phyloP scores from a whole-genome alignment of 2,329 filamentous ascomycete genomes.

The Cercospora sp. region DNA sequence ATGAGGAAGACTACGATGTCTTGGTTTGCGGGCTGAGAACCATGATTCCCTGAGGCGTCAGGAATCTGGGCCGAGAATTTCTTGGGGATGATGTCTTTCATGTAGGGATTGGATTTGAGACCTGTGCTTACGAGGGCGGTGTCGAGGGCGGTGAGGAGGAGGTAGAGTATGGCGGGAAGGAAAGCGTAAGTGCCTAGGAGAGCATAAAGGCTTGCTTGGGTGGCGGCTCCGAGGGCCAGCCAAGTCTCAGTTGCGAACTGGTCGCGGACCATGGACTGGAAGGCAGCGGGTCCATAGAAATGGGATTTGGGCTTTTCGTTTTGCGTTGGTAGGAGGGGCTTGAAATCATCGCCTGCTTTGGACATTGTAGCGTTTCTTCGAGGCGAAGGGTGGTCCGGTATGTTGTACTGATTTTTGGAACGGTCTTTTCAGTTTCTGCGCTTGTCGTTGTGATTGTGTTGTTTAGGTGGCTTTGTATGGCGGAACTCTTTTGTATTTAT shows the following conservation, averaged over 20 bases:
- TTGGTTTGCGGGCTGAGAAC: constrained; percentile 34
- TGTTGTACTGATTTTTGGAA: too few relatives aligned
- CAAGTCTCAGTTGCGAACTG: constrained; percentile 45
- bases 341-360: constrained; percentile 16
- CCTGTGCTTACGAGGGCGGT: constrained; percentile 39
- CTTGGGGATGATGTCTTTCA: constrained; percentile 38
- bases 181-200: constrained; percentile 41
- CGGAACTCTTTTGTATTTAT: not conserved
- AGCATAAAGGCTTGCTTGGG: constrained; percentile 42
- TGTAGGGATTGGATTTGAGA: constrained; percentile 42
- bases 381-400: not conserved
- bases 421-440: too few relatives aligned
- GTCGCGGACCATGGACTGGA: constrained; percentile 35
- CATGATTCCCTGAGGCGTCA: constrained; percentile 36
- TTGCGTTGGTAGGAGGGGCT: constrained; percentile 20
- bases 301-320: constrained; percentile 14
- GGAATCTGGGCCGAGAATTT: constrained; percentile 45
- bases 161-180: constrained; percentile 37
- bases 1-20: constrained; percentile 44
- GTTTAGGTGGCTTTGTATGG: not conserved
- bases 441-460: not conserved
- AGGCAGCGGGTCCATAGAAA: constrained; percentile 20
- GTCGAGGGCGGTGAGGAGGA: constrained; percentile 40
- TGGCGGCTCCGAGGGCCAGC: constrained; percentile 44
- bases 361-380: not conserved